phyloP scores from a whole-genome alignment of 2,329 filamentous ascomycete species.

The Aspergillus ruber region DNA sequence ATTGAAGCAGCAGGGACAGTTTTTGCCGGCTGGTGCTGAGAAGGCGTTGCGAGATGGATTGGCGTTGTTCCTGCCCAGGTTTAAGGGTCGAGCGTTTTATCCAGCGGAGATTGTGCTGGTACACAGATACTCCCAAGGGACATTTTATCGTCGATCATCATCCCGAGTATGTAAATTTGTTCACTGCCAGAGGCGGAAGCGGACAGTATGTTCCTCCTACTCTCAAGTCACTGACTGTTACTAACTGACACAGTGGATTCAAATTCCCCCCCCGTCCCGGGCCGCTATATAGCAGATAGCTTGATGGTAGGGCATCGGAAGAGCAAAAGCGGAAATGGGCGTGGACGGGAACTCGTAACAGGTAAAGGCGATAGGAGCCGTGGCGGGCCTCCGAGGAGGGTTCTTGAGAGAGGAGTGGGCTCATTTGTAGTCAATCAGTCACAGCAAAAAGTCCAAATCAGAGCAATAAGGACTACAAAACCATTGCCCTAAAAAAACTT shows the following conservation, averaged over 20 bases:
- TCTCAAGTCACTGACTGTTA: constrained; percentile 15
- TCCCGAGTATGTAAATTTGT: constrained; percentile 47
- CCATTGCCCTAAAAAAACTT: too few relatives aligned
- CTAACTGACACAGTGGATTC: constrained; percentile 41
- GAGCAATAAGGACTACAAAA: too few relatives aligned
- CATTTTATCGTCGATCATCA: constrained; percentile 65
- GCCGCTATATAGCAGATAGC: constrained; percentile 17
- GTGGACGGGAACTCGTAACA: neutral
- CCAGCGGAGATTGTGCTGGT: constrained; percentile 63
- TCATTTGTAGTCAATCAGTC: too few relatives aligned
- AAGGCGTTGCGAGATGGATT: constrained; percentile 54
- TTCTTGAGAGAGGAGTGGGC: too few relatives aligned
- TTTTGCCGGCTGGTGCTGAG: constrained; percentile 47
- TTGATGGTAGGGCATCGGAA: neutral
- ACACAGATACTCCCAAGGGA: constrained; percentile 61
- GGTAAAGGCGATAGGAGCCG: neutral
- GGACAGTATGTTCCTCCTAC: constrained; percentile 11
- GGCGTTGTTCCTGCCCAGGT: constrained; percentile 52
- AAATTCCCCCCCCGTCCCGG: constrained; percentile 63
- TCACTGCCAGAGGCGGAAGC: constrained; percentile 13
- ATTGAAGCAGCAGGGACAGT: constrained; percentile 18
- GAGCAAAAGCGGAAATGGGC: neutral
- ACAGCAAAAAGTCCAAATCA: too few relatives aligned
- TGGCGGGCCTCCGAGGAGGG: neutral
- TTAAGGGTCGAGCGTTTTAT: constrained; percentile 55